Conservation (phyloP, 2,329 filamentous ascomycete species). For the Nemania bipapillata region DNA sequence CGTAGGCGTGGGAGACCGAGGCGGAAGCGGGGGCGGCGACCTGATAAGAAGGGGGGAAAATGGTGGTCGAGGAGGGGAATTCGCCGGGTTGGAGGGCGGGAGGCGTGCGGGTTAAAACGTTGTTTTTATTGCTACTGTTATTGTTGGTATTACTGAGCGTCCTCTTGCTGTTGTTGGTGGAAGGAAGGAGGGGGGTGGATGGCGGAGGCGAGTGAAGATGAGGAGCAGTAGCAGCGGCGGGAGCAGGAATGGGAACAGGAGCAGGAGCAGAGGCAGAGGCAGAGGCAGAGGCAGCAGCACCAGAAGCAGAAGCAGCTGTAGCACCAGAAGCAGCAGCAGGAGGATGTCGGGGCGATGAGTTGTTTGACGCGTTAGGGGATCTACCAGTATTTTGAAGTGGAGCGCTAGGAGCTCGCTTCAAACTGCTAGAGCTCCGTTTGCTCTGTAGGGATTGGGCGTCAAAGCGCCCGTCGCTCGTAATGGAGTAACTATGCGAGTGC, state of each 20-base stretch:
- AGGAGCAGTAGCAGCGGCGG: slow-evolving; percentile 5
- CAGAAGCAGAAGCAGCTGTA: neutral
- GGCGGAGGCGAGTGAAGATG: slow-evolving; percentile 16
- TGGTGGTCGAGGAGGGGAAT: slow-evolving; percentile 56
- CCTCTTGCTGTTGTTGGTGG: slow-evolving; percentile 37
- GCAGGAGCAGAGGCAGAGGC: slow-evolving; percentile 1
- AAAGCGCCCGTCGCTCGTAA: slow-evolving; percentile 63
- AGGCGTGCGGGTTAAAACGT: slow-evolving; percentile 54
- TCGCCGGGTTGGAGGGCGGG: slow-evolving; percentile 60
- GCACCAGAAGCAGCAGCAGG: slow-evolving; percentile 50
- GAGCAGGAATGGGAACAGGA: neutral
- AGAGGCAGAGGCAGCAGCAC: slow-evolving; percentile 4
- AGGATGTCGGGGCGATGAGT: slow-evolving; percentile 60
- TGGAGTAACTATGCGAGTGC: slow-evolving; percentile 55
- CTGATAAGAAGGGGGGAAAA: slow-evolving; percentile 50
- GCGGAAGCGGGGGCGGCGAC: slow-evolving; percentile 37
- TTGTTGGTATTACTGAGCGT: slow-evolving; percentile 29
- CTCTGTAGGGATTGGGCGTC: slow-evolving; percentile 69
- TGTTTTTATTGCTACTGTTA: slow-evolving; percentile 34
- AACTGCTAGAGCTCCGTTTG: slow-evolving; percentile 72
- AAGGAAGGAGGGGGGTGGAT: slow-evolving; percentile 21
- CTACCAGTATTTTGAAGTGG: slow-evolving; percentile 55
- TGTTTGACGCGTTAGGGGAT: slow-evolving; percentile 56
- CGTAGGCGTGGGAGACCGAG: slow-evolving; percentile 47
- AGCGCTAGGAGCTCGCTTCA: slow-evolving; percentile 70